A percentile compares a stretch with the other conserved stretches of the same genome.
Evolutionary conservation across 768 basidiomycete species (phyloP).

Genomic region (Termitomyces heimii): DNA sequence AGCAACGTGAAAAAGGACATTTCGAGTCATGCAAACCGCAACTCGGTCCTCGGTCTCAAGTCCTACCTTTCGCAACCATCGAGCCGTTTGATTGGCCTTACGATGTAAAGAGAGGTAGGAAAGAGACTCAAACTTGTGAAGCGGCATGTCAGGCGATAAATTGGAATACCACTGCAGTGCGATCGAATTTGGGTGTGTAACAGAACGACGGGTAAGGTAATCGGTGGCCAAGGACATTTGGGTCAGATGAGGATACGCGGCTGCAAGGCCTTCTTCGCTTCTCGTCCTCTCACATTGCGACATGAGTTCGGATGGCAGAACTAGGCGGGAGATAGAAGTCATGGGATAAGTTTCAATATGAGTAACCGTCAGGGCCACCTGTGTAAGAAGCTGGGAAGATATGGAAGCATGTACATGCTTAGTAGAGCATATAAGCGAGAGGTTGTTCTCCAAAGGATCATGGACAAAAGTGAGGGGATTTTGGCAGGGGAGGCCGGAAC

Average conservation of each 20-base stretch:
- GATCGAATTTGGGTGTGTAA: constrained; percentile 15
- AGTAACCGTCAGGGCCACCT: constrained; percentile 16
- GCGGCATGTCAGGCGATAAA: constrained; percentile 16
- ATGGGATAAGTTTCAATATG: constrained; percentile 11
- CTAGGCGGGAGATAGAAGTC: constrained; percentile 10
- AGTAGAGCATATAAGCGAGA: constrained; percentile 13
- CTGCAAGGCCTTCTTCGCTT: constrained; percentile 16
- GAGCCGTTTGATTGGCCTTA: constrained; percentile 33
- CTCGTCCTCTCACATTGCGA: constrained; percentile 19
- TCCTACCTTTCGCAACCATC: constrained; percentile 31
- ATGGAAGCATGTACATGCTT: constrained; percentile 14
- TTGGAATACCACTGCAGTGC: constrained; percentile 26
- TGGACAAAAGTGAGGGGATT: constrained; percentile 13
- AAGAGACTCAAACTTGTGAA: constrained; percentile 18
- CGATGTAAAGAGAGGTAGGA: constrained; percentile 31
- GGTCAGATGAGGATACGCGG: constrained; percentile 17
- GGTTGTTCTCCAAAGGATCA: background rate
- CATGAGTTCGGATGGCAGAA: constrained; percentile 17
- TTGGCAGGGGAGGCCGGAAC: background rate
- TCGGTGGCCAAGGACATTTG: constrained; percentile 22
- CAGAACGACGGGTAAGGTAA: constrained; percentile 20
- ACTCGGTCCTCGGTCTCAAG: constrained; percentile 33
- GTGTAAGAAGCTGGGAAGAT: constrained; percentile 20
- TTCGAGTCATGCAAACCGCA: constrained; percentile 39
- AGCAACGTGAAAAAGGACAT: constrained; percentile 33